A percentile compares a stretch with the other conserved stretches of the same genome.
Conservation (phyloP, 2,329 filamentous ascomycete species). For the Verticillium klebahnii region DNA sequence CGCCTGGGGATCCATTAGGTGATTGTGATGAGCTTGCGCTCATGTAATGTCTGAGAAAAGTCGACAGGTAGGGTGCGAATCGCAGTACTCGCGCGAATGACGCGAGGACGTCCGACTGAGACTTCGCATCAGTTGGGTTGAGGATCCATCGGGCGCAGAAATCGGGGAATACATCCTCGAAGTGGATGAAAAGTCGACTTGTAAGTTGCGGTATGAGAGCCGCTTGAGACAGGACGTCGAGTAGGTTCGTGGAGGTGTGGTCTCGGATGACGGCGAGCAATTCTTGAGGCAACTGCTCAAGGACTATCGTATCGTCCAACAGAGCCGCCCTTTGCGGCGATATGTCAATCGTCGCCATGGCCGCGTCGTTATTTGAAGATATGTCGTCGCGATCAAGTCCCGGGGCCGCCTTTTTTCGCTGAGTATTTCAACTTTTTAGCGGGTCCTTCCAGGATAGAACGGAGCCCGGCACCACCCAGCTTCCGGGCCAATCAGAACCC, state of each 20-base stretch:
- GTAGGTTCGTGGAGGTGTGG: constrained; percentile 59
- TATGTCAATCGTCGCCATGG: constrained; percentile 54
- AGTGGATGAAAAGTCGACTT: constrained; percentile 68
- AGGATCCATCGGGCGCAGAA: constrained; percentile 75
- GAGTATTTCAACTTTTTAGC: constrained; percentile 27
- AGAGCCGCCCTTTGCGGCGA: constrained; percentile 51
- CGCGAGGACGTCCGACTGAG: constrained; percentile 49
- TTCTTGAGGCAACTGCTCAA: constrained; percentile 63
- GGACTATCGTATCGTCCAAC: constrained; percentile 46
- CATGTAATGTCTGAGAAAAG: constrained; percentile 56
- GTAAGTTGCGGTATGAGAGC: constrained; percentile 68
- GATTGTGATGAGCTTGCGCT: constrained; percentile 15
- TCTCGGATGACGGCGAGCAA: constrained; percentile 63
- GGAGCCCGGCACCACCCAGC: constrained; percentile 26
- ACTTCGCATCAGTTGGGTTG: constrained; percentile 31
- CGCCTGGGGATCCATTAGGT: background rate
- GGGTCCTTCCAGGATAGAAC: constrained; percentile 17
- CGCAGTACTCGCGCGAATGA: constrained; percentile 78
- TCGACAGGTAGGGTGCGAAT: constrained; percentile 73
- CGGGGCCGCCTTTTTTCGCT: constrained; percentile 15
- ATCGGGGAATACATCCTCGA: constrained; percentile 74
- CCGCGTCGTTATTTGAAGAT: constrained; percentile 14
- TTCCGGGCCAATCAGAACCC: constrained; percentile 30
- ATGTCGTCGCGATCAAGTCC: constrained; percentile 9
- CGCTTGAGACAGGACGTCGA: constrained; percentile 65